Evolutionary conservation across 305 asterid species (phyloP).

Genomic region (Fraxinus sp.): DNA sequence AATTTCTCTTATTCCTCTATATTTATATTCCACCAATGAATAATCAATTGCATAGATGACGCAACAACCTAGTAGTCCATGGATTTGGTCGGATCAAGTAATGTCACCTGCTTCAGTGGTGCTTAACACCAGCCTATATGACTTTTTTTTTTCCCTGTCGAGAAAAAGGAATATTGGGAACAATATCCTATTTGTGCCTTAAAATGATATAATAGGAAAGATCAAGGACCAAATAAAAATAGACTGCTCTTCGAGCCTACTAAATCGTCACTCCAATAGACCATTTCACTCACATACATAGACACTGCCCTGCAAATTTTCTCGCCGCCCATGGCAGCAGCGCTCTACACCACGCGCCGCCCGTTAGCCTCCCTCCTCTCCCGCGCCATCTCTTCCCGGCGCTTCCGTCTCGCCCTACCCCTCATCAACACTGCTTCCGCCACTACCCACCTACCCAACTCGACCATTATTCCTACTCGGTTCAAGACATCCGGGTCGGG

Average conservation of each 20-base stretch:
- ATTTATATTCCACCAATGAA: background rate
- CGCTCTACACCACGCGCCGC: slow-evolving; percentile 58
- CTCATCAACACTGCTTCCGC: slow-evolving; percentile 25
- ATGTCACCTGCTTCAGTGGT: background rate
- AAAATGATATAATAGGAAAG: background rate
- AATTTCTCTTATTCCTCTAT: too few species aligned
- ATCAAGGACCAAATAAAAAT: background rate
- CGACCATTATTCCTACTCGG: slow-evolving; percentile 38
- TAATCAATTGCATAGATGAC: background rate
- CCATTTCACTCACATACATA: background rate
- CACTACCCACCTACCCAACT: slow-evolving; percentile 1
- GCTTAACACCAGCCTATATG: too few species aligned
- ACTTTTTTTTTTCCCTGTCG: background rate
- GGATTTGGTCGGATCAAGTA: background rate
- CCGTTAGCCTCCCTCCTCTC: slow-evolving; percentile 42
- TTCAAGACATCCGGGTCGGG: slow-evolving; percentile 65
- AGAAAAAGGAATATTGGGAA: background rate
- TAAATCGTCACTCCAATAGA: background rate
- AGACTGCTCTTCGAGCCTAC: background rate
- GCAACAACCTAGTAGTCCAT: background rate
- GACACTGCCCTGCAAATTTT: background rate
- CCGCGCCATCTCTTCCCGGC: slow-evolving; percentile 37
- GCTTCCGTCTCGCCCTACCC: slow-evolving; percentile 41
- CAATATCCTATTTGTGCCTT: background rate
- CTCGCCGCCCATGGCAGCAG: slow-evolving; percentile 46